Conservation (phyloP, 345 rosid genomes). For the Populus nigra region DNA sequence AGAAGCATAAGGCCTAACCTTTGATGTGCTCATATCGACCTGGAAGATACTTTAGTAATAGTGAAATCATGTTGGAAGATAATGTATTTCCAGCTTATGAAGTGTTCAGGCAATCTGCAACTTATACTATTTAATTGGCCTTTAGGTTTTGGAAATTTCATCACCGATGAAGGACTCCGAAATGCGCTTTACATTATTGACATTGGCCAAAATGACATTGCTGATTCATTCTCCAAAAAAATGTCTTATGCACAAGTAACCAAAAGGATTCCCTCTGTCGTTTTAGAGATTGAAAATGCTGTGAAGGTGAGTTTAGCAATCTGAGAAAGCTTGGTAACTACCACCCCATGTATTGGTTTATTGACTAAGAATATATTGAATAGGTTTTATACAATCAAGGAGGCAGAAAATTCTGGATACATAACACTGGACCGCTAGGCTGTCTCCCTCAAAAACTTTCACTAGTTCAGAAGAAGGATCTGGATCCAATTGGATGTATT, state of each 20-base stretch:
- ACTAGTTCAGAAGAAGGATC: conserved; percentile 35
- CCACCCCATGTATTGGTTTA: no score
- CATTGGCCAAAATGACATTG: conserved; percentile 81
- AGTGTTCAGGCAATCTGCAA: not conserved
- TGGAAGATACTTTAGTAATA: not conserved
- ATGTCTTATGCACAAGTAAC: conserved; percentile 46
- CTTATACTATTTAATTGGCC: not conserved
- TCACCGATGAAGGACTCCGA: conserved; percentile 49
- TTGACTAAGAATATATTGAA: not conserved
- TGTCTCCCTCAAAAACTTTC: conserved; percentile 86
- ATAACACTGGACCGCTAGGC: conserved; percentile 87
- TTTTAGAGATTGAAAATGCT: conserved; percentile 57
- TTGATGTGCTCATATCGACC: no score
- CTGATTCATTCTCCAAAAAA: conserved; percentile 64
- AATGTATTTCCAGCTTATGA: not conserved
- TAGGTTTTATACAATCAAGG: conserved; percentile 60
- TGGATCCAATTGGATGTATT: conserved; percentile 59
- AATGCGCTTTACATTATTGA: conserved; percentile 80
- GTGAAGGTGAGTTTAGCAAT: conserved; percentile 43
- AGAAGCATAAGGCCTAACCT: no score
- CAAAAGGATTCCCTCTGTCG: conserved; percentile 49
- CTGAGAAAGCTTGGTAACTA: not conserved
- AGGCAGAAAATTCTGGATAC: conserved; percentile 82
- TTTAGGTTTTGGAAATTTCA: conserved; percentile 40
- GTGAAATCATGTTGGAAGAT: not conserved